Evolutionary conservation across 1,284 basidiomycete genomes (phyloP), one percentile per base, ranked within the genome.

Genomic region (Singerocomus rubriflavus): DNA sequence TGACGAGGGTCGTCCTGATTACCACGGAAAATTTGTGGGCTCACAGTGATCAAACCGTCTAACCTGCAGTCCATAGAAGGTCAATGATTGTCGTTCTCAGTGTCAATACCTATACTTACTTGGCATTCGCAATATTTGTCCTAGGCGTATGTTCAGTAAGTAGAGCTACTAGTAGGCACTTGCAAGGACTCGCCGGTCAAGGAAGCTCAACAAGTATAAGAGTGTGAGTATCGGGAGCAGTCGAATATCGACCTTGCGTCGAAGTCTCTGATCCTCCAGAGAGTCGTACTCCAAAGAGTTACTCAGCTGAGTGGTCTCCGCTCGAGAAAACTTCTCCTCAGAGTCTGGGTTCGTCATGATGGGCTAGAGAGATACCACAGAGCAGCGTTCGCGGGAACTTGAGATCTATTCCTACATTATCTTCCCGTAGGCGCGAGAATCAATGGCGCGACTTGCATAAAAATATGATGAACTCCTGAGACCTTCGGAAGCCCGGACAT

Each of bases 91-190:
- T 17, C 17, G 4, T 33, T 27, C 4, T 9, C 35, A 37, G 6
- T 40, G 29, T 54, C 48, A 33, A 61, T 59, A 55, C 21, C 21
- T 21, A 21, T 4, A 60, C 70, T 64, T 56, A 79, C 78, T 75
- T 81, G 25, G 84, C 83, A 67, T 85, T 86, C 34, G 82, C 84
- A 55, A 88, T 80, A 60, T 85, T 87, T 30, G 82, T 77, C 42
- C 77, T 80, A 12, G 25, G 31, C 12, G n/a, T 35, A 27, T 35
- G 17, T 21, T 54, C 11, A 50, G 33, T 16, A 40, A 42, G 30
- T 21, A 27, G 17, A 25, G 48, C 9, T 32, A 30, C 21, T 21
- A 21, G 21, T 21, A 21, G n/a, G 46, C 31, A 13, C 25, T 12
- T 32, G 27, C 41, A 17, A 10, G 31, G 2, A n/a, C 61, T 39